phyloP scores from a whole-genome alignment of 2,329 filamentous ascomycete genomes.

The Colletotrichum sp. region DNA sequence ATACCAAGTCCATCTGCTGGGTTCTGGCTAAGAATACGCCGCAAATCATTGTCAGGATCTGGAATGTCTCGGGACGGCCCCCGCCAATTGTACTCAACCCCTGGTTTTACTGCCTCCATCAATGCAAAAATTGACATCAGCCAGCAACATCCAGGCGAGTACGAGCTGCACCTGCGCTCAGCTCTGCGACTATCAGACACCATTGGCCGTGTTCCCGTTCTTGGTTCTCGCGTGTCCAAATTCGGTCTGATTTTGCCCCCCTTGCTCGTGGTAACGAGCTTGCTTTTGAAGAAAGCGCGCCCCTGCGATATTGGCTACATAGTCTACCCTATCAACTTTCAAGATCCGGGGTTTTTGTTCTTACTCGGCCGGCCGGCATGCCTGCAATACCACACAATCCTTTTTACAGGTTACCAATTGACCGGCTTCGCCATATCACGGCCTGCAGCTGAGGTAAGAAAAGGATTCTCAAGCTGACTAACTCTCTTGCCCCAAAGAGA shows the following conservation, averaged over 20 bases:
- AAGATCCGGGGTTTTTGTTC: neutral
- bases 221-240: neutral
- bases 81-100: neutral
- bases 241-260: neutral
- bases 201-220: neutral
- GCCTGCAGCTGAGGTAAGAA: neutral
- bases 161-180: neutral
- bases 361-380: neutral
- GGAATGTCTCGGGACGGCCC: conserved; percentile 3
- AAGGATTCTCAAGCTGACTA: neutral
- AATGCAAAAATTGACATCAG: neutral
- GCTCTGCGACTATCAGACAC: neutral
- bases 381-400: neutral
- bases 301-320: neutral
- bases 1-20: neutral
- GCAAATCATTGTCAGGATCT: neutral
- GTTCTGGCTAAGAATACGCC: neutral
- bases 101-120: neutral
- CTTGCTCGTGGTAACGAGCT: neutral
- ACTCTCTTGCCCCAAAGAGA: neutral
- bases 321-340: neutral
- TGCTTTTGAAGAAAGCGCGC: neutral
- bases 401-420: neutral
- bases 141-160: neutral
- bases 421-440: neutral